Evolutionary conservation across 345 rosid species (phyloP).

Genomic region (Hibiscus tridactylites): DNA sequence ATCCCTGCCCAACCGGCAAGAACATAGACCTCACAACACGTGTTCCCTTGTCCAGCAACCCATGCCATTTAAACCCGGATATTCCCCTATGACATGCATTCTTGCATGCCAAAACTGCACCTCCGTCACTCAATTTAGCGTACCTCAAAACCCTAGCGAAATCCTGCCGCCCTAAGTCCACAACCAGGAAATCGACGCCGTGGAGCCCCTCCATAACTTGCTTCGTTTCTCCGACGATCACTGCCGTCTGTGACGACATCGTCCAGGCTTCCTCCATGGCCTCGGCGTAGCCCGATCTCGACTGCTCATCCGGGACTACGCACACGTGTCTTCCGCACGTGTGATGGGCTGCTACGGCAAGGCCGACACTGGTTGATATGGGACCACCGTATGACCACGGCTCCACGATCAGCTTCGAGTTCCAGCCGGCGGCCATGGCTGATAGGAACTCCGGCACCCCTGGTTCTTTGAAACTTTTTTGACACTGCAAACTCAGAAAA

Average conservation of each 20-base stretch:
- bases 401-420: constrained; percentile 64
- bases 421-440: constrained; percentile 91
- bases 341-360: constrained; percentile 62
- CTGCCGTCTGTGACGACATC: constrained; percentile 19
- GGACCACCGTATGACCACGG: constrained; percentile 63
- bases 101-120: constrained; percentile 74
- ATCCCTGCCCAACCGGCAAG: constrained; percentile 69
- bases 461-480: constrained; percentile 35
- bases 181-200: constrained; percentile 73
- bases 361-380: constrained; percentile 63
- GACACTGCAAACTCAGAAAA: constrained; percentile 34
- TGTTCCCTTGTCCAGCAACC: constrained; percentile 36
- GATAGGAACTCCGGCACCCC: constrained; percentile 70
- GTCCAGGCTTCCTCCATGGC: constrained; percentile 29
- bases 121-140: constrained; percentile 49
- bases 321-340: constrained; percentile 73
- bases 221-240: constrained; percentile 50
- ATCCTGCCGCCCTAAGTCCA: constrained; percentile 52
- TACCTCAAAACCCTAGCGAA: constrained; percentile 46
- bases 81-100: constrained; percentile 38
- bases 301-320: constrained; percentile 59
- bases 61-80: constrained; percentile 27
- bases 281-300: constrained; percentile 45
- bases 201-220: constrained; percentile 38
- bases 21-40: constrained; percentile 61